Evolutionary conservation across 306 rosid genomes (phyloP).

Genomic region (Quercus alba): DNA sequence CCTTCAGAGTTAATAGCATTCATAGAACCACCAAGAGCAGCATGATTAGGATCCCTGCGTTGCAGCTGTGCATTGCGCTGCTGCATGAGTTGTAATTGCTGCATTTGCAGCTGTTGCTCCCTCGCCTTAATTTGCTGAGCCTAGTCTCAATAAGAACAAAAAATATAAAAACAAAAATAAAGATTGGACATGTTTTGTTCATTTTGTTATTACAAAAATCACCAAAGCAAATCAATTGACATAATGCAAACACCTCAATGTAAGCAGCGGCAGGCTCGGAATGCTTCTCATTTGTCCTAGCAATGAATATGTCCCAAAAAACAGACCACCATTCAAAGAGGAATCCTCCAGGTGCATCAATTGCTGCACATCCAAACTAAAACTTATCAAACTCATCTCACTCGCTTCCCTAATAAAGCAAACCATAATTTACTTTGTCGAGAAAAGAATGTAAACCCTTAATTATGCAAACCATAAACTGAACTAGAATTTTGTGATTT

Average conservation of each 20-base stretch:
- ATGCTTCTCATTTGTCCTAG: conserved; percentile 83
- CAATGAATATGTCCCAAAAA: conserved; percentile 92
- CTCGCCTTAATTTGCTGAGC: conserved; percentile 71
- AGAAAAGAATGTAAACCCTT: not conserved
- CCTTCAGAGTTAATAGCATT: conserved; percentile 79
- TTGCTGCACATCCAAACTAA: conserved; percentile 60
- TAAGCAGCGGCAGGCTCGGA: conserved; percentile 84
- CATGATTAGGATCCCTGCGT: conserved; percentile 69
- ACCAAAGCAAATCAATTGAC: not conserved
- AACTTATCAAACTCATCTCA: conserved; percentile 4
- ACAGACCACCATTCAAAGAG: conserved; percentile 97
- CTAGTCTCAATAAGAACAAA: conserved; percentile 29
- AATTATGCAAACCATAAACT: not conserved
- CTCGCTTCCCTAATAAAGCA: not conserved
- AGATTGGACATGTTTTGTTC: not conserved
- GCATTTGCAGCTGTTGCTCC: conserved; percentile 81
- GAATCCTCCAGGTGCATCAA: conserved; percentile 97
- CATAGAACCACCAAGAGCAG: conserved; percentile 58
- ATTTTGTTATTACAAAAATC: not conserved
- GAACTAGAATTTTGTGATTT: not conserved
- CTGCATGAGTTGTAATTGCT: conserved; percentile 73
- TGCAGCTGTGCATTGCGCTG: conserved; percentile 72
- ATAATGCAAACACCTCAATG: conserved; percentile 57
- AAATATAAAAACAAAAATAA: conserved; percentile 4
- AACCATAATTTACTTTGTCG: not conserved